A percentile compares a stretch with the other conserved stretches of the same genome.
These are phyloP conservation scores for Zymoseptoria brevis DNA, from an alignment of 2,329 filamentous ascomycete species.

Conservation along the genomic window DNA sequence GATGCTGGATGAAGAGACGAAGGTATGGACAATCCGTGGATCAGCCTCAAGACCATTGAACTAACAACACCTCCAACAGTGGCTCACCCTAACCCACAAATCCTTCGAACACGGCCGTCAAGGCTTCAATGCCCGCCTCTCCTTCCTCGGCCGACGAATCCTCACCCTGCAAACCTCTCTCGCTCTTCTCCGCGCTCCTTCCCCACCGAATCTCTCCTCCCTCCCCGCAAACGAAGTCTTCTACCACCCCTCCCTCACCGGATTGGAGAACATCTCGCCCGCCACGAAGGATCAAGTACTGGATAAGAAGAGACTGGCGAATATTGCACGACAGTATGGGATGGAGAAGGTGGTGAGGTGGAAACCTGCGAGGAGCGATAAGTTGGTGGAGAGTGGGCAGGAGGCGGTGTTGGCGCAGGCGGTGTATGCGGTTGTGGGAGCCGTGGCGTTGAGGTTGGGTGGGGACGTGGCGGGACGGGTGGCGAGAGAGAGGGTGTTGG, in stretches of 20 bases:
- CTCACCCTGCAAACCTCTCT: slow-evolving; percentile 58
- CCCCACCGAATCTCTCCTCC: slow-evolving; percentile 5
- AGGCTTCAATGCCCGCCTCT: slow-evolving; percentile 88
- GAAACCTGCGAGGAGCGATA: slow-evolving; percentile 70
- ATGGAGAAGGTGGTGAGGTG: slow-evolving; percentile 72
- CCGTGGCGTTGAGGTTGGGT: slow-evolving; percentile 80
- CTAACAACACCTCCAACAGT: slow-evolving; percentile 34
- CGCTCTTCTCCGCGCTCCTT: slow-evolving; percentile 46
- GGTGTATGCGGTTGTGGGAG: slow-evolving; percentile 79
- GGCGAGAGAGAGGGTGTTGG: slow-evolving; percentile 68
- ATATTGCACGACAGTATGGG: slow-evolving; percentile 62
- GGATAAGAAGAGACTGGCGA: slow-evolving; percentile 57
- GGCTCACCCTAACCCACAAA: slow-evolving; percentile 95
- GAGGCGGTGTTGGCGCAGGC: slow-evolving; percentile 68
- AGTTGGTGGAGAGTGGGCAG: slow-evolving; percentile 64
- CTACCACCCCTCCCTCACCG: slow-evolving; percentile 59
- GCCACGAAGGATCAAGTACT: slow-evolving; percentile 55
- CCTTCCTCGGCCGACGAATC: slow-evolving; percentile 67
- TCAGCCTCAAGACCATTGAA: no score
- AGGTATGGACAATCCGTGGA: slow-evolving; percentile 33
- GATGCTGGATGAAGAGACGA: slow-evolving; percentile 80
- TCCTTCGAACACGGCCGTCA: slow-evolving; percentile 92
- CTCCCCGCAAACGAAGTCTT: slow-evolving; percentile 38
- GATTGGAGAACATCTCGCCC: slow-evolving; percentile 63
- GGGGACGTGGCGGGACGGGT: slow-evolving; percentile 67